These are phyloP conservation scores for Cryptococcus wingfieldii DNA, from an alignment of 1,284 basidiomycete genomes.

Conservation along the genomic window DNA sequence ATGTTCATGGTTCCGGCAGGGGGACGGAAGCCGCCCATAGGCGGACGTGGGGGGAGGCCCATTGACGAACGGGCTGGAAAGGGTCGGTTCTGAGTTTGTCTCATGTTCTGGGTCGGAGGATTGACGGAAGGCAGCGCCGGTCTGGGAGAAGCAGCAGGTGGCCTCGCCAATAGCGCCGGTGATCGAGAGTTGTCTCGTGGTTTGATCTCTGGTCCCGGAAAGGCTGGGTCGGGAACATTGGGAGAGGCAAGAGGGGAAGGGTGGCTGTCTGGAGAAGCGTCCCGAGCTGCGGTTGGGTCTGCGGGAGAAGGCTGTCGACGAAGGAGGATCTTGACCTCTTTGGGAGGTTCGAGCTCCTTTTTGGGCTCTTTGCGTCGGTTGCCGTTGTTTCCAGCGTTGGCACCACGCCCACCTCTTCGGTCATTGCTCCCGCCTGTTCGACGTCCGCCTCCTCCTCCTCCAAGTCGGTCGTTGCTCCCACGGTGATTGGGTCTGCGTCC, in stretches of 20 bases:
- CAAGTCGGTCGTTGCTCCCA: not conserved
- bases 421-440: constrained; percentile 12
- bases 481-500: constrained; percentile 1
- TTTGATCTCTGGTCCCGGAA: constrained; percentile 10
- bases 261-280: constrained; percentile 3
- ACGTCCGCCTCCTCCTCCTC: not conserved
- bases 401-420: constrained; percentile 8
- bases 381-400: constrained; percentile 3
- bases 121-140: not conserved
- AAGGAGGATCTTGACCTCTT: constrained; percentile 40
- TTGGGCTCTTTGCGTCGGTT: constrained; percentile 4
- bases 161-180: constrained; percentile 2
- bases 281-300: not conserved
- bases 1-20: not conserved
- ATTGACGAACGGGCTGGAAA: not conserved
- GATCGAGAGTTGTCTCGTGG: constrained; percentile 1
- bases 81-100: not conserved
- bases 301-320: constrained; percentile 22
- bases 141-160: not conserved
- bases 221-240: constrained; percentile 2
- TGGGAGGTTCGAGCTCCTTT: constrained; percentile 18
- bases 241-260: constrained; percentile 3
- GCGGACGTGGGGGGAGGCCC: not conserved
- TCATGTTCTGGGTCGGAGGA: not conserved
- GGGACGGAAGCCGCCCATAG: not conserved